These are phyloP conservation scores for Eucommia ulmoides DNA, from an alignment of 257 asterid species.

Conservation along the genomic window DNA sequence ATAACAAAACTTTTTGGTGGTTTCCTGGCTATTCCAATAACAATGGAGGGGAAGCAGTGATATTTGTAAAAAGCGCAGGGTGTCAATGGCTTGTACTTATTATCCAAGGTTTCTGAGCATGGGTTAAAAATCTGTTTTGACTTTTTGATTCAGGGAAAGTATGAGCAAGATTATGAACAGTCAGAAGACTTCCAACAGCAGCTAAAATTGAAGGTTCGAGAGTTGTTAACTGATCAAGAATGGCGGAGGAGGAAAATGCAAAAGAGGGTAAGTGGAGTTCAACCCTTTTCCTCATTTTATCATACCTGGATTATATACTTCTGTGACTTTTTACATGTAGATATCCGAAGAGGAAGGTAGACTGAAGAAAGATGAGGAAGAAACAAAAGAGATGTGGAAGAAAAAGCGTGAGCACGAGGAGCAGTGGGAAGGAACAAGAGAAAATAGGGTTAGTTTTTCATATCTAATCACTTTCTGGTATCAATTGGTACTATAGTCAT, in stretches of 20 bases:
- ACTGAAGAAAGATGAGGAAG: constrained; percentile 97
- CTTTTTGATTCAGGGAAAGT: constrained; percentile 57
- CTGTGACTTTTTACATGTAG: constrained; percentile 17
- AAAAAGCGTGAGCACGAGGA: constrained; percentile 98
- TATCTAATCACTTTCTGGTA: background rate
- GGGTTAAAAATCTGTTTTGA: constrained; percentile 5
- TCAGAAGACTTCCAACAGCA: constrained; percentile 82
- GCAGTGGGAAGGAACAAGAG: constrained; percentile 99
- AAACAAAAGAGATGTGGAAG: constrained; percentile 96
- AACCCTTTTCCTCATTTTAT: background rate
- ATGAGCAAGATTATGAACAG: constrained; percentile 76
- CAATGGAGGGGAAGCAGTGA: no score
- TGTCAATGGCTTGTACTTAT: constrained; percentile 1
- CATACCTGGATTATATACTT: background rate
- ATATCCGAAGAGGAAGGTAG: constrained; percentile 99
- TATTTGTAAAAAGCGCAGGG: no score
- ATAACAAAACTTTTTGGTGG: no score
- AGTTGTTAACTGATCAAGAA: constrained; percentile 91
- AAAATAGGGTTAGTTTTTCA: constrained; percentile 58
- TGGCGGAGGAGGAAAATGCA: constrained; percentile 99
- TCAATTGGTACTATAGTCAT: background rate
- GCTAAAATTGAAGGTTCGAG: constrained; percentile 86
- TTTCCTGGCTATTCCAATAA: no score
- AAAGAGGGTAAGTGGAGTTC: constrained; percentile 58
- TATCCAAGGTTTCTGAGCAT: background rate